Conservation (phyloP, 202 grass and related monocot species). For the Miscanthus sacchariflorus region DNA sequence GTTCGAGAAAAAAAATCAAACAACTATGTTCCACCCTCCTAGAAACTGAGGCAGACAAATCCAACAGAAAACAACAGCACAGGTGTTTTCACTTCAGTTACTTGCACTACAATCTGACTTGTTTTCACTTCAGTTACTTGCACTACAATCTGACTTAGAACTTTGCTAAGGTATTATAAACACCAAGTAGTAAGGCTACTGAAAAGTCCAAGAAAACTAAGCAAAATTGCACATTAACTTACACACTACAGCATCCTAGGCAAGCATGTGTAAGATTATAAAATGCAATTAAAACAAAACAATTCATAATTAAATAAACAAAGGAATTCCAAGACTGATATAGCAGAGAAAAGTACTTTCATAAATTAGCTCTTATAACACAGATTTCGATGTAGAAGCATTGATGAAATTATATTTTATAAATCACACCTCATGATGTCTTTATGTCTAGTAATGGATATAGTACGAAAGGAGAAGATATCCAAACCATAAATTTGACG, state of each 20-base stretch:
- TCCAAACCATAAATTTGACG: background rate
- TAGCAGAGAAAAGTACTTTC: slow-evolving; percentile 8
- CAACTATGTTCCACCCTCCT: slow-evolving; percentile 10
- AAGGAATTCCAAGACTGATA: background rate
- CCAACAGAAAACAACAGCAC: slow-evolving; percentile 14
- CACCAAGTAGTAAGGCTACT: background rate
- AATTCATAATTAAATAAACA: background rate
- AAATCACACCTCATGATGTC: background rate
- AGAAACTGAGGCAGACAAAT: background rate
- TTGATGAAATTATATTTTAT: background rate
- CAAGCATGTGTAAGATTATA: slow-evolving; percentile 4
- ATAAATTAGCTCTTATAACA: slow-evolving; percentile 23
- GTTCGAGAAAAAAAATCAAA: background rate
- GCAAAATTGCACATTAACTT: slow-evolving; percentile 16
- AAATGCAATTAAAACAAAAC: background rate
- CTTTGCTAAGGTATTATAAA: background rate
- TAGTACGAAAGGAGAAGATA: background rate
- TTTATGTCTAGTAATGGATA: background rate
- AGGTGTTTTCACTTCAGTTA: background rate
- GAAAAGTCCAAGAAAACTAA: slow-evolving; percentile 3
- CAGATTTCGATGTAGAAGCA: background rate
- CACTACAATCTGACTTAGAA: background rate
- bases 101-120: background rate
- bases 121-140: background rate
- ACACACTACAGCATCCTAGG: background rate